Conservation (phyloP, 768 basidiomycete genomes). For the Hericium erinaceus region DNA sequence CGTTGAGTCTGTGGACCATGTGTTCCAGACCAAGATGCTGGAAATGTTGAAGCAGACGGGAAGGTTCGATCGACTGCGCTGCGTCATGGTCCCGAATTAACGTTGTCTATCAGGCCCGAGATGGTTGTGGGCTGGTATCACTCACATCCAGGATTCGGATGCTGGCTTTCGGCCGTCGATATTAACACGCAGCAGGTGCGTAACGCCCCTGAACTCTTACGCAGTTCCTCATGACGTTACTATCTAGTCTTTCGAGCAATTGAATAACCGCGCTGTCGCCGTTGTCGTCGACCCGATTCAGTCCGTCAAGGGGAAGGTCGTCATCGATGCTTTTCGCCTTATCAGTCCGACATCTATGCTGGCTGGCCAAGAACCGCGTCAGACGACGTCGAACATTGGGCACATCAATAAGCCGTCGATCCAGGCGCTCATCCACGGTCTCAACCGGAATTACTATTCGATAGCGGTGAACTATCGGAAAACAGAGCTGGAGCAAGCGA, state of each 20-base stretch:
- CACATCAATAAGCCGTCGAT: constrained; percentile 99
- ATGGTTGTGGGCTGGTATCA: constrained; percentile 99
- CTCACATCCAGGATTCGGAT: constrained; percentile 98
- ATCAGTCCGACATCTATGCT: constrained; percentile 89
- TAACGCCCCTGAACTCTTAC: constrained; percentile 4
- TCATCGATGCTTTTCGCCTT: constrained; percentile 97
- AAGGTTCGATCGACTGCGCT: constrained; percentile 43
- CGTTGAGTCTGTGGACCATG: constrained; percentile 97
- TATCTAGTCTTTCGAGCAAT: constrained; percentile 86
- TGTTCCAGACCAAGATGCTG: constrained; percentile 96
- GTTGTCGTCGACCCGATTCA: constrained; percentile 99
- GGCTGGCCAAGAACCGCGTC: constrained; percentile 88
- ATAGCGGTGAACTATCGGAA: constrained; percentile 98
- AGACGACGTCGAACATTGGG: constrained; percentile 96
- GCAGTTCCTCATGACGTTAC: not conserved
- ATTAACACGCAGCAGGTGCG: constrained; percentile 95
- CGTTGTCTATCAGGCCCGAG: constrained; percentile 54
- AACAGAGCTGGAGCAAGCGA: constrained; percentile 94
- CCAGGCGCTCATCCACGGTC: constrained; percentile 93
- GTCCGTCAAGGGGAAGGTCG: constrained; percentile 97
- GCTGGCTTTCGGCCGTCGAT: constrained; percentile 98
- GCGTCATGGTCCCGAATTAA: not conserved
- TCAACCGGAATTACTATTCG: constrained; percentile 97
- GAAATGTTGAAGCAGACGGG: constrained; percentile 99
- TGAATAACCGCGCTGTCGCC: constrained; percentile 88